Evolutionary conservation across 306 rosid species (phyloP), one percentile per base, ranked within the genome.

Genomic region (Canavalia ensiformis): DNA sequence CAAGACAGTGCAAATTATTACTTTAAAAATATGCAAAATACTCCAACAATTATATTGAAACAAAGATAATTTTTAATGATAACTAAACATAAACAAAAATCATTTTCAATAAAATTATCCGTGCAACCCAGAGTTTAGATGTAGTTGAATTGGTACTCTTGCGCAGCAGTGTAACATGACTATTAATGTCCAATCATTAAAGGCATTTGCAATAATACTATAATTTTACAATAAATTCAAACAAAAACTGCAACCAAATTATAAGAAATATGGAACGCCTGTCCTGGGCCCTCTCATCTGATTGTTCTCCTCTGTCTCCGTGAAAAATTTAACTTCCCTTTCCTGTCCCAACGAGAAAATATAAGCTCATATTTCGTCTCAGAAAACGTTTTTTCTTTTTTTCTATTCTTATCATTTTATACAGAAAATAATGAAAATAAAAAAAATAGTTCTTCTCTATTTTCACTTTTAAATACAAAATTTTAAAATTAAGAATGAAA

Each of bases 201-300:
- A 84, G 33, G 25, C 47, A 84, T 60, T 74, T 45, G 11, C 84
- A 72, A 78, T 8, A 52, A 34, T 9, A 51, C 46, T 42, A 89
- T 82, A 87, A 87, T 89, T 81, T 84, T 88, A 89, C 94, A 88
- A 74, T 59, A 77, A 87, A 86, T 58, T 56, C 85, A 73, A 67
- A 28, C 73, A 72, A 68, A 84, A 68, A 77, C 75, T 84, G 64
- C 25, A 81, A 75, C 44, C 37, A 74, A 76, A 76, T 87, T 87
- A 94, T 77, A 94, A 92, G 92, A 94, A 94, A 88, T 94, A 94
- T 4, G 98, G 98, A 65, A 94, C 98, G 64, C 95, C 98, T 76
- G 97, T 92, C 87, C 98, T 90, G 1, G 97, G 98, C 46, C 97
- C 98, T 82, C 98, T 82, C 98, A 94, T 94, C 89, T 94, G 98